Base-by-base conservation (phyloP, 306 rosid species). In the Parietaria judaica region DNA sequence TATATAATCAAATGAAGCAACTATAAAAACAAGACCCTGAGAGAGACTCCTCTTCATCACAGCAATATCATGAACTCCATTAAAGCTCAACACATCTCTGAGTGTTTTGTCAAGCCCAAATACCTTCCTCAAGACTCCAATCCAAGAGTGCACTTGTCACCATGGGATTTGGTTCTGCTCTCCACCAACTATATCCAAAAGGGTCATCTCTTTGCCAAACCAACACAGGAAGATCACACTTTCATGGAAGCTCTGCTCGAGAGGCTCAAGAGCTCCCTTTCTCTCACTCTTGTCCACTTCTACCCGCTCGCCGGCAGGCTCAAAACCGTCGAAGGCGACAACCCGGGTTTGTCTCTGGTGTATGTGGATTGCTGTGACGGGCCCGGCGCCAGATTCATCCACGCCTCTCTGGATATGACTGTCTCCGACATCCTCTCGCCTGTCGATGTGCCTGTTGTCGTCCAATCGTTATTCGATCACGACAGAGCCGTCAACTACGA, bases 181-280 rank as follows among this genome's bases (percentile, higher is more conserved):
- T 79, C 92, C 0, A 8, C 0, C 0, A 44, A 78, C 56, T 82
- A 86, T 13, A 89, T 84, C 37, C 95, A 89, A 44, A 81, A 81
- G 41, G 95, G 97, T 2, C 84, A 83, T 1, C 77, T 84, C 56
- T 89, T 80, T 70, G 64, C 69, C 35, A 89, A 84, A 35, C 87
- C 94, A 3, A 69, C 63, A 12, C 50, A 46, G 13, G 14, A 58
- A 2, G 9, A 11, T 3, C 51, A 10, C 9, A 1, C 6, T 52
- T 78, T 80, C 78, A 63, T 71, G 8, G 1, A 59, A 0, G 4
- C 64, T 49, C 74, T 89, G 2, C 49, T 83, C 58, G 39, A 56
- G 0, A 72, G 64, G 36, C 91, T 89, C 14, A 77, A 80, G 13
- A 58, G 37, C 48, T 84, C 87, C 14, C 84, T 89, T 10, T 82